phyloP scores from a whole-genome alignment of 2,329 filamentous ascomycete species.

The Colletotrichum neosansevieriae region DNA sequence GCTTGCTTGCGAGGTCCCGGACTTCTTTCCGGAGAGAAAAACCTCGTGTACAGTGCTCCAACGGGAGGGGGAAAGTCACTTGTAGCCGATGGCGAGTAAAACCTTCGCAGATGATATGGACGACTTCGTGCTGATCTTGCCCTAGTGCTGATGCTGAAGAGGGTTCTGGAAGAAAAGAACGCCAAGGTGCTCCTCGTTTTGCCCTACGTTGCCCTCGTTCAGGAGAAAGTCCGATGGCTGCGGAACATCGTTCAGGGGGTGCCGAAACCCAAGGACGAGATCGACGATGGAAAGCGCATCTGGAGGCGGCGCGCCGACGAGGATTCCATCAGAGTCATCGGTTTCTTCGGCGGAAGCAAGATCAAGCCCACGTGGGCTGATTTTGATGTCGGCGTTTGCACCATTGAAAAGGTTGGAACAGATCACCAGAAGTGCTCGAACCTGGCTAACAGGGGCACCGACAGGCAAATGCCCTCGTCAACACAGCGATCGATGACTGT shows the following conservation, averaged over 20 bases:
- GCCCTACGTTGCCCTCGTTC: conserved; percentile 83
- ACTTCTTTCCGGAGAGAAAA: conserved; percentile 73
- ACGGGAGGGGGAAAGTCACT: conserved; percentile 84
- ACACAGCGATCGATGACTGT: conserved; percentile 78
- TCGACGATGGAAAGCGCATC: conserved; percentile 53
- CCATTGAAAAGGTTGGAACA: conserved; percentile 74
- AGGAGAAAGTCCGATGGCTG: conserved; percentile 83
- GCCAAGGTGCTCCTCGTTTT: conserved; percentile 79
- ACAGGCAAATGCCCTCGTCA: conserved; percentile 80
- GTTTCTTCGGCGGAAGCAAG: conserved; percentile 81
- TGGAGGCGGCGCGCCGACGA: conserved; percentile 69
- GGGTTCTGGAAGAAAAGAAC: conserved; percentile 71
- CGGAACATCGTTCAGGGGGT: conserved; percentile 74
- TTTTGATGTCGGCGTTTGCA: conserved; percentile 83
- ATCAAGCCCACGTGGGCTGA: conserved; percentile 76
- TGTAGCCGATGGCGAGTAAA: conserved; percentile 68
- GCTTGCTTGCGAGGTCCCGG: conserved; percentile 77
- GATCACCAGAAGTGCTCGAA: background rate
- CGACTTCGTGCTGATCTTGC: conserved; percentile 25
- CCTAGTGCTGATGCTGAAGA: conserved; percentile 78
- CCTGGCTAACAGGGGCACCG: conserved; percentile 11
- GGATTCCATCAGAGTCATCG: conserved; percentile 73
- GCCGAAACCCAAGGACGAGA: conserved; percentile 52
- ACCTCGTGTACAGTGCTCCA: conserved; percentile 83
- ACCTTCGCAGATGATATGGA: background rate